Evolutionary conservation across 768 basidiomycete species (phyloP), one percentile per base, ranked within the genome.

Genomic region (Termitomyces sp.): DNA sequence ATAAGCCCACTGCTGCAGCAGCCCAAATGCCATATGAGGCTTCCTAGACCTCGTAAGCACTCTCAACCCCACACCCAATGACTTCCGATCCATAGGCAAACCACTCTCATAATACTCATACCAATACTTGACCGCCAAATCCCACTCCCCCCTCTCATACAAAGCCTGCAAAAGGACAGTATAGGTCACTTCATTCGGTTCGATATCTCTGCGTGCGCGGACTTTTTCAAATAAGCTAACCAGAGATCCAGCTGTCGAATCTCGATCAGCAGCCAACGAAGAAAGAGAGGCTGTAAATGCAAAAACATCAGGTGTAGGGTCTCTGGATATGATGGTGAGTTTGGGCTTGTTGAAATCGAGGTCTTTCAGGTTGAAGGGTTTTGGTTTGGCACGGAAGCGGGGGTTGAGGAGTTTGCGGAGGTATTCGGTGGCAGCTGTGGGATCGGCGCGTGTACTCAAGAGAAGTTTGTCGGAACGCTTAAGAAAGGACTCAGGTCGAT

Each of bases 161-260:
- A 87, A 68, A 0, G 79, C 84, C 31, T 76, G 76, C 41, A 88
- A 73, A 56, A 84, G 67, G 30, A 82, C 68, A 19, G 82, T 84
- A 62, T 84, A 79, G 0, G 83, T 76, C 0, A 71, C 77, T 12
- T 75, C 68, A 3, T 74, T 80, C 0, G 79, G 76, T 28, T 67
- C 69, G 23, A 78, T 68, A 19, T 64, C 53, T 10, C 42, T 35
- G 33, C 26, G 47, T 31, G 47, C 43, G 60, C n/a, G 23, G 47
- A 50, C 15, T 37, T 51, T 33, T 21, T 57, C 50, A 33, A 55
- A 60, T 8, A 58, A 37, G 6, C 37, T 33, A 12, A 52, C 51
- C 30, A 63, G 48, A 28, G 21, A 48, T n/a, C 23, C 7, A 1
- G 53, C 42, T n/a, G 66, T 60, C 35, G 72, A 69, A 0, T 55